A percentile compares a stretch with the other conserved stretches of the same genome.
These are phyloP conservation scores for Suillus plorans DNA, from an alignment of 768 basidiomycete species.

Conservation along the genomic window DNA sequence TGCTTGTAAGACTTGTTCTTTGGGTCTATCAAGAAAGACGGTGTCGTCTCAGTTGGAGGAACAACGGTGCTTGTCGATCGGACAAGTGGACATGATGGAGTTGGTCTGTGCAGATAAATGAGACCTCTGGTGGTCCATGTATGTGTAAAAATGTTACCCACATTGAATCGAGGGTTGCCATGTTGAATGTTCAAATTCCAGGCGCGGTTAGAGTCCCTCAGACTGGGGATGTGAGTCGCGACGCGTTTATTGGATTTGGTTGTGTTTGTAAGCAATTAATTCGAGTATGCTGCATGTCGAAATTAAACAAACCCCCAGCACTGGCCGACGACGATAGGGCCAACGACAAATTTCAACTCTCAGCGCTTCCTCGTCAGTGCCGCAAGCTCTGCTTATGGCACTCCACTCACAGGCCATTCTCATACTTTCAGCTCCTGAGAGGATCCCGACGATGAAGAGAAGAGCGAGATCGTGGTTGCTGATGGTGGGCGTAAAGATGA, in stretches of 20 bases:
- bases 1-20: constrained; percentile 57
- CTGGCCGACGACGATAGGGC: too few species aligned
- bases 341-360: too few species aligned
- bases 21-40: constrained; percentile 43
- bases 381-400: too few species aligned
- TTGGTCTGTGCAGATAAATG: constrained; percentile 17
- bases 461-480: too few species aligned
- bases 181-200: neutral
- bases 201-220: neutral
- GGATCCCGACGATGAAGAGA: too few species aligned
- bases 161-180: constrained; percentile 5
- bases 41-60: constrained; percentile 26
- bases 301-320: too few species aligned
- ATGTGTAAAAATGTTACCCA: constrained; percentile 3
- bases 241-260: constrained; percentile 12
- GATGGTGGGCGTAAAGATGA: too few species aligned
- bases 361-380: too few species aligned
- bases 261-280: constrained; percentile 2
- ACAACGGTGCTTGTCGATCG: constrained; percentile 31
- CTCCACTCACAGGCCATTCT: too few species aligned
- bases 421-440: too few species aligned
- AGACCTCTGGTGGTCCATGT: neutral
- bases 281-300: too few species aligned
- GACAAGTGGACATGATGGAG: constrained; percentile 20
- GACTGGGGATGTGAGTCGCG: neutral